Evolutionary conservation across 768 basidiomycete genomes (phyloP).

Genomic region (Dentipellis sp.): DNA sequence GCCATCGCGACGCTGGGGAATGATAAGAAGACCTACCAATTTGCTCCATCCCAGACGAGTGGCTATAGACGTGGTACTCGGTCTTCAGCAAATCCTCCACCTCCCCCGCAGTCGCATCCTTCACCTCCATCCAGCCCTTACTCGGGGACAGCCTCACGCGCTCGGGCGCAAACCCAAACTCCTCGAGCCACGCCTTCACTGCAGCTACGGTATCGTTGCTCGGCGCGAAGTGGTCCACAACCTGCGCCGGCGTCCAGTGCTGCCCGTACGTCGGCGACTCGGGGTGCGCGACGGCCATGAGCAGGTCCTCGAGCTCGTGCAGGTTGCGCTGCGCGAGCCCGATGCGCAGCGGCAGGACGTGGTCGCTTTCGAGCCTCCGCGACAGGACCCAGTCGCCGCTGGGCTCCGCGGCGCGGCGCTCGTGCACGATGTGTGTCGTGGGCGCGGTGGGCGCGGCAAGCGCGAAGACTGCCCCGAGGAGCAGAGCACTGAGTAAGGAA

Average conservation of each 20-base stretch:
- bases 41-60: slow-evolving; percentile 28
- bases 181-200: slow-evolving; percentile 32
- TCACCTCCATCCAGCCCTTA: slow-evolving; percentile 31
- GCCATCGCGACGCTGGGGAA: not conserved
- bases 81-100: slow-evolving; percentile 34
- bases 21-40: slow-evolving; percentile 20
- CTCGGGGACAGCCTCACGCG: slow-evolving; percentile 25
- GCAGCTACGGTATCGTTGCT: slow-evolving; percentile 24
- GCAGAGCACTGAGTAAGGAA: not conserved
- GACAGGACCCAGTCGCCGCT: slow-evolving; percentile 21
- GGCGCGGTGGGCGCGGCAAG: slow-evolving; percentile 11
- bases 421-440: slow-evolving; percentile 25
- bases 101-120: slow-evolving; percentile 30
- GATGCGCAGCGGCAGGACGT: slow-evolving; percentile 34
- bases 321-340: slow-evolving; percentile 35
- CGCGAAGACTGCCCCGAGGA: slow-evolving; percentile 15
- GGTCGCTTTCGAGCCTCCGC: slow-evolving; percentile 22
- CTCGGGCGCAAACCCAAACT: slow-evolving; percentile 25
- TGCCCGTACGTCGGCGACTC: slow-evolving; percentile 34
- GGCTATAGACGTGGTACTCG: slow-evolving; percentile 32
- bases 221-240: slow-evolving; percentile 36
- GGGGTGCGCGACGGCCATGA: slow-evolving; percentile 35
- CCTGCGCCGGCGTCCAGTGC: slow-evolving; percentile 32
- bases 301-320: slow-evolving; percentile 28
- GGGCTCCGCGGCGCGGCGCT: slow-evolving; percentile 27